Evolutionary conservation across 2,329 filamentous ascomycete genomes (phyloP).

Genomic region (Sporothrix protearum): DNA sequence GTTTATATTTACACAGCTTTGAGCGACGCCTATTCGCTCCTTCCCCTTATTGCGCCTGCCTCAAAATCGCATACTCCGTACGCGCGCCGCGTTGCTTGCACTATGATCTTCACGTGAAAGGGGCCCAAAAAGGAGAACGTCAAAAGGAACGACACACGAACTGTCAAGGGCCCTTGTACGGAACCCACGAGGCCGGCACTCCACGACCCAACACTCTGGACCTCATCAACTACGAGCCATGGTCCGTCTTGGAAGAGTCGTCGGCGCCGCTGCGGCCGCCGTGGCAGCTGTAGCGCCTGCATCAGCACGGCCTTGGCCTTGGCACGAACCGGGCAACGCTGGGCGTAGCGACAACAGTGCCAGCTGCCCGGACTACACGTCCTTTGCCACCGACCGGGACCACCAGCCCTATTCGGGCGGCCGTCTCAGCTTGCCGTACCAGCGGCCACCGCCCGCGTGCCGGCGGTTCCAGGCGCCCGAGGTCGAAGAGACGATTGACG

Average conservation of each 20-base stretch:
- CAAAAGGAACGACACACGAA: background rate
- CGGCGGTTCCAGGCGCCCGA: conserved; percentile 67
- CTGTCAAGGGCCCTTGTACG: too few relatives aligned
- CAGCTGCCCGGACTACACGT: conserved; percentile 30
- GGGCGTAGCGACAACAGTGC: background rate
- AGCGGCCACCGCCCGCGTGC: conserved; percentile 61
- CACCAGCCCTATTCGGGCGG: conserved; percentile 36
- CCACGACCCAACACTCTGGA: background rate
- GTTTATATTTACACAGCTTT: background rate
- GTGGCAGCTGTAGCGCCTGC: background rate
- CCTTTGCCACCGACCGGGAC: conserved; percentile 31
- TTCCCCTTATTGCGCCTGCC: background rate
- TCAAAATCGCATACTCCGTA: background rate
- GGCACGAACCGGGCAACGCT: too few relatives aligned
- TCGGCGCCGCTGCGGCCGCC: background rate
- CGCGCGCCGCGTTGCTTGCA: background rate
- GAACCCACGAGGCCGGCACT: too few relatives aligned
- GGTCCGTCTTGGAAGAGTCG: background rate
- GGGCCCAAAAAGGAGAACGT: background rate
- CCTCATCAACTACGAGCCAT: background rate
- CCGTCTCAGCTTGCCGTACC: conserved; percentile 35
- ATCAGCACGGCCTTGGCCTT: background rate
- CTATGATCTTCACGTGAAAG: conserved; percentile 15
- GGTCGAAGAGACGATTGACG: conserved; percentile 64
- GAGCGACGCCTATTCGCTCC: background rate